Percentiles rank a stretch among this genome's conserved stretches.
phyloP scores from a whole-genome alignment of 1,139 yeast genomes.

The Lodderomyces parapsilosis region DNA sequence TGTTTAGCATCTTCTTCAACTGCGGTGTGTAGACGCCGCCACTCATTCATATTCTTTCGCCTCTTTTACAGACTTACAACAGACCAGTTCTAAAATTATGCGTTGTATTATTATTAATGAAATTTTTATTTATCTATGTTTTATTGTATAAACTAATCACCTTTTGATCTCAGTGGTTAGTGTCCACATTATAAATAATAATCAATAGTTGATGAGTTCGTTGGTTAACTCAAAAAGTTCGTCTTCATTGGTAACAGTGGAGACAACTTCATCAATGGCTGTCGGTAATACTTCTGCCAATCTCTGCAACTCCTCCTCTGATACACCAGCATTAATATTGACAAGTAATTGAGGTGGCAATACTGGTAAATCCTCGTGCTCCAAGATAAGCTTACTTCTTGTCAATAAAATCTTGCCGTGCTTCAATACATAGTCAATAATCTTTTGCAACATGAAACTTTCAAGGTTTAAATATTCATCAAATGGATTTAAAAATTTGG shows the following conservation, averaged over 20 bases:
- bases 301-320: conserved; percentile 48
- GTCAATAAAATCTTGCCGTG: conserved; percentile 61
- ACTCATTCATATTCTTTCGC: too few species aligned
- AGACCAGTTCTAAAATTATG: too few species aligned
- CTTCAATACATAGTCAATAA: conserved; percentile 54
- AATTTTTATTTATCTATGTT: background rate
- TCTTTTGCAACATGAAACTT: conserved; percentile 58
- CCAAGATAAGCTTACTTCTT: conserved; percentile 65
- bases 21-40: too few species aligned
- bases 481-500: conserved; percentile 33
- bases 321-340: conserved; percentile 55
- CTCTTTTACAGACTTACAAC: too few species aligned
- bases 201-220: conserved; percentile 17
- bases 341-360: conserved; percentile 67
- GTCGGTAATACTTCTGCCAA: conserved; percentile 18
- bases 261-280: conserved; percentile 21
- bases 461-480: conserved; percentile 56
- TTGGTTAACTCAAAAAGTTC: conserved; percentile 20
- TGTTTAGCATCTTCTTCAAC: too few species aligned
- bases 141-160: background rate
- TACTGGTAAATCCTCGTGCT: conserved; percentile 76
- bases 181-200: background rate
- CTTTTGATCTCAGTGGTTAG: too few species aligned
- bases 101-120: background rate
- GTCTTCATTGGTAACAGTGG: conserved; percentile 15